A percentile compares a stretch with the other conserved stretches of the same genome.
Conservation (phyloP, 1,284 basidiomycete species). For the Athelia sp. region DNA sequence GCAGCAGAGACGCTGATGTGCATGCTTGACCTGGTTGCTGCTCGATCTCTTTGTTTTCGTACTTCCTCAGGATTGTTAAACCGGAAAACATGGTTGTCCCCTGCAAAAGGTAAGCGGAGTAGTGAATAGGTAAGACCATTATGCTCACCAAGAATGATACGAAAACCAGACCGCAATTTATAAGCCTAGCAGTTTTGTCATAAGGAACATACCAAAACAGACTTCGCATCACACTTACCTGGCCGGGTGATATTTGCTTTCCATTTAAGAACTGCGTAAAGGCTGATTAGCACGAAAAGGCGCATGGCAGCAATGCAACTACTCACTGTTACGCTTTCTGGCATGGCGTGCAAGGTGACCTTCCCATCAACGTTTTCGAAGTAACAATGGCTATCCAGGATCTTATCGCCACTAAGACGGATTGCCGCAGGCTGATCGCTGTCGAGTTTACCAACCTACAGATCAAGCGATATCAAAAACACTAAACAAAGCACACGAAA, state of each 20-base stretch:
- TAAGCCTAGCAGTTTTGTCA: slow-evolving; percentile 45
- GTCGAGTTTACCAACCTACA: slow-evolving; percentile 77
- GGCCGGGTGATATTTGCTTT: slow-evolving; percentile 72
- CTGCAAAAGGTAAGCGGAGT: slow-evolving; percentile 33
- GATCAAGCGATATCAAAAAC: slow-evolving; percentile 8
- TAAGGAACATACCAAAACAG: slow-evolving; percentile 9
- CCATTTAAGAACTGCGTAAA: slow-evolving; percentile 81
- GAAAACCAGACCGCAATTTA: slow-evolving; percentile 87
- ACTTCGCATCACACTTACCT: slow-evolving; percentile 40
- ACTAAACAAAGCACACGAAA: not conserved
- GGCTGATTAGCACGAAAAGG: slow-evolving; percentile 9
- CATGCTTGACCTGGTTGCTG: slow-evolving; percentile 63
- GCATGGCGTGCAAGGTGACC: slow-evolving; percentile 76
- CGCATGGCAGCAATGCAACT: slow-evolving; percentile 2
- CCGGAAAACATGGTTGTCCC: slow-evolving; percentile 96
- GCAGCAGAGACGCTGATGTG: slow-evolving; percentile 58
- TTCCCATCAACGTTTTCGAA: slow-evolving; percentile 86
- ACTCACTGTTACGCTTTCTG: slow-evolving; percentile 81
- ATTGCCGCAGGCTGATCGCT: slow-evolving; percentile 82
- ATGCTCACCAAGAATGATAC: slow-evolving; percentile 85
- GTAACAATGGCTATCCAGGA: slow-evolving; percentile 88
- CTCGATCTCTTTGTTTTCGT: slow-evolving; percentile 81
- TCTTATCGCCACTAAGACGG: slow-evolving; percentile 88
- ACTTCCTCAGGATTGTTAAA: slow-evolving; percentile 97
- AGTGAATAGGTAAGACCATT: not conserved